Evolutionary conservation across 805 yeast genomes (phyloP).

Genomic region (Wickerhamomyces hampshirensis): DNA sequence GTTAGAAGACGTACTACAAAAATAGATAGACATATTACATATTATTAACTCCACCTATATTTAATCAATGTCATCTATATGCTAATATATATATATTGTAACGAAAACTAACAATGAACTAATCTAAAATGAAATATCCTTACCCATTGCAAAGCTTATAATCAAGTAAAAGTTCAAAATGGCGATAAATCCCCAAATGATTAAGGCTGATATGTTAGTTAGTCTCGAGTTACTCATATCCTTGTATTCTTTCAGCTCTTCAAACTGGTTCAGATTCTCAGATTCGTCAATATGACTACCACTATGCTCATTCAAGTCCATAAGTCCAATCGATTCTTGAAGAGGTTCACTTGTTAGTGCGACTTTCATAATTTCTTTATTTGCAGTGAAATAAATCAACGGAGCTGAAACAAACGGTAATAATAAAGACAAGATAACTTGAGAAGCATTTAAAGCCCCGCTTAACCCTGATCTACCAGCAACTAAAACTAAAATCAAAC

Average conservation of each 20-base stretch:
- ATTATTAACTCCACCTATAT: too few relatives aligned
- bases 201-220: conserved; percentile 45
- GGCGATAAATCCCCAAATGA: conserved; percentile 67
- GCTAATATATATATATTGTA: too few relatives aligned
- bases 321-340: conserved; percentile 16
- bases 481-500: conserved; percentile 65
- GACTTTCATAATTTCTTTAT: conserved; percentile 62
- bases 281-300: conserved; percentile 9
- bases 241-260: conserved; percentile 19
- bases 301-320: conserved; percentile 6
- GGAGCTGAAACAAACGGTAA: conserved; percentile 90
- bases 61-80: too few relatives aligned
- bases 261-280: neutral
- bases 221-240: conserved; percentile 42
- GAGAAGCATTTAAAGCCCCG: conserved; percentile 74
- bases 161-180: conserved; percentile 63
- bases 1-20: conserved; percentile 9
- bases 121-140: conserved; percentile 32
- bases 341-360: conserved; percentile 23
- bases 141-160: conserved; percentile 42
- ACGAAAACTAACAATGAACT: too few relatives aligned
- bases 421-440: conserved; percentile 74
- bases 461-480: conserved; percentile 82
- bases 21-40: neutral
- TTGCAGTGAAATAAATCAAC: conserved; percentile 72